Base-by-base conservation (phyloP, 345 rosid genomes). In the Viola odorata region DNA sequence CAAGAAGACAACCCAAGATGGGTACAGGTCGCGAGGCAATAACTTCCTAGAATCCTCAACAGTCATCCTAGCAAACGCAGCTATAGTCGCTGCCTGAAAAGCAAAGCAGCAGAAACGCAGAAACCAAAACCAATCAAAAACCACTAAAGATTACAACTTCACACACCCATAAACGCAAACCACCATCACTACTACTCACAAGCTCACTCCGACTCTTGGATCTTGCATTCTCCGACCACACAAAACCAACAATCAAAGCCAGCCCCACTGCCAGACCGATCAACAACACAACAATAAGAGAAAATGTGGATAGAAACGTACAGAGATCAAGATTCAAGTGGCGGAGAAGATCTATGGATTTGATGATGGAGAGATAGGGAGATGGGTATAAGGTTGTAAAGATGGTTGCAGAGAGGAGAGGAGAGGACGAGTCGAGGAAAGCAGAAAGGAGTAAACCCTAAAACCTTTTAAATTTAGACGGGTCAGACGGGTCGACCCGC, bases 1-100 rank as follows among this genome's bases (percentile, higher is more conserved):
- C 16, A 96, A 83, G 84, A 95, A 95, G 73, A 86, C 95, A 58
- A 95, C 91, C 99, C 99, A 95, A 15, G 98, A 75, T 69, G 99
- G 99, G 65, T 95, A 95, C 41, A 66, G 75, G 41, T 95, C 84
- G 51, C 82, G 56, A 47, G 97, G 87, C 77, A 95, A 79, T 68
- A 95, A 81, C 84, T 88, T 88, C 69, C 89, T 81, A 2, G 99
- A 86, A 84, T 95, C 99, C 41, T 79, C 87, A 65, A 91, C 92
- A 3, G 92, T 88, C 97, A 95, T 85, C 70, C 95, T 81, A 17
- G 99, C 95, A 66, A 95, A 95, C 65, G 99, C 89, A 42, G 99
- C 99, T 50, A 95, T 69, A 44, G 89, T 87, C 10, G 75, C 67
- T 15, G 97, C 99, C 99, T 95, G 73, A 8, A 65, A 69, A 58